Conservation (phyloP, 2,329 filamentous ascomycete species). For the Sarocladium oryzae region DNA sequence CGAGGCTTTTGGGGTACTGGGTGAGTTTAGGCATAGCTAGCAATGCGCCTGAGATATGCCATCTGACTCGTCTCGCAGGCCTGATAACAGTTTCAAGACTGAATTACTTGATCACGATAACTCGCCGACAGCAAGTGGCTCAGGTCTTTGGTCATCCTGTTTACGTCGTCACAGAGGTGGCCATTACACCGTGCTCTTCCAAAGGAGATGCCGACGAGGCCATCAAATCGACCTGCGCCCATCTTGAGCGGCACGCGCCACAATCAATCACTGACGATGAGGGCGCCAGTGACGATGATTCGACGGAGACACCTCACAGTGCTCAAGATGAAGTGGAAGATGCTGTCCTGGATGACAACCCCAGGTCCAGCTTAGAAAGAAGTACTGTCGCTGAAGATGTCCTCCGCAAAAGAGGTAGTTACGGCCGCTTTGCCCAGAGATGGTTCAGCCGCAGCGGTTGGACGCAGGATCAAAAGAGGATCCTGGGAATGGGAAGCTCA, state of each 20-base stretch:
- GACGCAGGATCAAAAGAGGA: slow-evolving; percentile 63
- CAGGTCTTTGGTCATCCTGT: slow-evolving; percentile 75
- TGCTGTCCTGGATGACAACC: slow-evolving; percentile 27
- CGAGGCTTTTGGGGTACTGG: slow-evolving; percentile 54
- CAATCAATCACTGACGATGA: slow-evolving; percentile 30
- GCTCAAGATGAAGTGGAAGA: slow-evolving; percentile 40
- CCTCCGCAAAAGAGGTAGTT: slow-evolving; percentile 72
- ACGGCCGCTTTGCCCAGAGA: slow-evolving; percentile 80
- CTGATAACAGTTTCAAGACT: slow-evolving; percentile 75
- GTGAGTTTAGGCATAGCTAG: slow-evolving; percentile 26
- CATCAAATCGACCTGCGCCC: slow-evolving; percentile 35
- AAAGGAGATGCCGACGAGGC: slow-evolving; percentile 67
- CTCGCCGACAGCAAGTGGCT: slow-evolving; percentile 79
- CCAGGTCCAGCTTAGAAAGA: slow-evolving; percentile 26
- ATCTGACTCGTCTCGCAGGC: slow-evolving; percentile 44
- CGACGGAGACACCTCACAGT: slow-evolving; percentile 24
- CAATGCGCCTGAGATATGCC: background rate
- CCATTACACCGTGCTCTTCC: slow-evolving; percentile 80
- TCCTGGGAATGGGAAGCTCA: slow-evolving; percentile 58
- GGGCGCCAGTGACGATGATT: slow-evolving; percentile 39
- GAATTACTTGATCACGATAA: slow-evolving; percentile 83
- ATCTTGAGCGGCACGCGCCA: slow-evolving; percentile 10
- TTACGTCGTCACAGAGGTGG: slow-evolving; percentile 83
- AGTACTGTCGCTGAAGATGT: slow-evolving; percentile 83
- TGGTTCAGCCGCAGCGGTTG: slow-evolving; percentile 89